Conservation (phyloP, 495 filamentous ascomycete genomes). For the Penicillium pancosmium region DNA sequence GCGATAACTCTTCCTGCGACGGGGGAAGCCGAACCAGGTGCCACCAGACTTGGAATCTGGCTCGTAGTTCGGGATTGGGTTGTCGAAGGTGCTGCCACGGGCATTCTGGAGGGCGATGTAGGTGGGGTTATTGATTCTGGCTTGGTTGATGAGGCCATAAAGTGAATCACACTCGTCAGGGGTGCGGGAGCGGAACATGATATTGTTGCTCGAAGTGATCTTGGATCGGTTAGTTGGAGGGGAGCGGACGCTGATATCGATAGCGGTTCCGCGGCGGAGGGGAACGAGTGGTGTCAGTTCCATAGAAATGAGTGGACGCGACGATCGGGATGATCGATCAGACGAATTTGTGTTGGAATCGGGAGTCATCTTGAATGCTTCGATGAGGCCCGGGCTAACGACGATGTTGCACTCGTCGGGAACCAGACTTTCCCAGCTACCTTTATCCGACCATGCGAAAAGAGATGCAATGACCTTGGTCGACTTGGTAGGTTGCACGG, state of each 20-base stretch:
- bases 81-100: conserved; percentile 47
- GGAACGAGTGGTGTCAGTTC: conserved; percentile 88
- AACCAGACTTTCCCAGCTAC: conserved; percentile 78
- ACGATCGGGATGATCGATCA: conserved; percentile 36
- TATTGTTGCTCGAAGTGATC: conserved; percentile 70
- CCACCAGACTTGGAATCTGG: conserved; percentile 34
- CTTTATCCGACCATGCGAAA: conserved; percentile 82
- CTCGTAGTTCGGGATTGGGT: conserved; percentile 34
- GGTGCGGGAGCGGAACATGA: conserved; percentile 84
- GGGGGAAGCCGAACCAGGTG: conserved; percentile 49
- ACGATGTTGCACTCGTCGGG: conserved; percentile 77
- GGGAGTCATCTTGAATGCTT: conserved; percentile 71
- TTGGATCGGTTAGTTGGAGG: conserved; percentile 71
- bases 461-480: conserved; percentile 74
- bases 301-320: conserved; percentile 70
- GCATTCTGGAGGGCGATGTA: conserved; percentile 83
- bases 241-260: conserved; percentile 93
- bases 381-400: conserved; percentile 82
- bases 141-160: conserved; percentile 80
- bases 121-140: conserved; percentile 83
- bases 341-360: conserved; percentile 22
- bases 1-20: conserved; percentile 59
- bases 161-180: conserved; percentile 76
- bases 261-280: conserved; percentile 81
- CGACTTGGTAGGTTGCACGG: conserved; percentile 53